Evolutionary conservation across 352 stramenopile species (phyloP), one percentile per base, ranked within the genome.

Genomic region (Globisporangium nagaii): DNA sequence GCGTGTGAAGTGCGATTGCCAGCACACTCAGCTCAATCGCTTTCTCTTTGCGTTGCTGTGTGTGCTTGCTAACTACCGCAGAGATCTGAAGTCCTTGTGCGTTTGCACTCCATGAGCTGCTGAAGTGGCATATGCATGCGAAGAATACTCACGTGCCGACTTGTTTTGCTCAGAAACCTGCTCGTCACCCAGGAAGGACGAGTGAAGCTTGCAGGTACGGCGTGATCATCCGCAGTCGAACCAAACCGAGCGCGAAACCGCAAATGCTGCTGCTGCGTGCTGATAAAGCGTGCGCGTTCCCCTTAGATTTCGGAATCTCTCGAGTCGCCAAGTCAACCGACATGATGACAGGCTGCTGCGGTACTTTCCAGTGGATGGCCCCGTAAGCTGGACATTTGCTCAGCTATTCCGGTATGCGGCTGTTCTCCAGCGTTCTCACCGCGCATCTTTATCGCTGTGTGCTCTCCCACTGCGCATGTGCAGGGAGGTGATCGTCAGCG

Each of bases 321-420:
- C 77, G 81, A 5, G 49, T 86, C 6, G 79, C 76, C 2, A 56
- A 74, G 39, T 61, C 78, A 34, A 63, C 58, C 12, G 68, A 78
- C 28, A 34, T 80, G 19, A 93, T 90, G 80, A 90, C 80, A 0
- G 71, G 78, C 7, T 93, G 80, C 41, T 88, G 80, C 39, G 80
- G 83, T 19, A 91, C 83, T 8, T 93, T 82, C 57, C 83, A 91
- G 53, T 90, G 78, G 83, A 90, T 90, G 83, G 79, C 83, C 15
- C 76, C 79, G 82, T 90, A 70, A 44, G 81, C 79, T 27, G 17
- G 13, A 28, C 8, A 19, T 6, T 49, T n/a, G n/a, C n/a, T n/a
- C n/a, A n/a, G 35, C 30, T 40, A 17, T 58, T 8, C 35, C n/a
- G 4, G 12, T 50, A 9, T 19, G 6, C 35, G 5, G 15, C 19